Evolutionary conservation across 2,329 filamentous ascomycete genomes (phyloP).

Genomic region (Fusarium sp.): DNA sequence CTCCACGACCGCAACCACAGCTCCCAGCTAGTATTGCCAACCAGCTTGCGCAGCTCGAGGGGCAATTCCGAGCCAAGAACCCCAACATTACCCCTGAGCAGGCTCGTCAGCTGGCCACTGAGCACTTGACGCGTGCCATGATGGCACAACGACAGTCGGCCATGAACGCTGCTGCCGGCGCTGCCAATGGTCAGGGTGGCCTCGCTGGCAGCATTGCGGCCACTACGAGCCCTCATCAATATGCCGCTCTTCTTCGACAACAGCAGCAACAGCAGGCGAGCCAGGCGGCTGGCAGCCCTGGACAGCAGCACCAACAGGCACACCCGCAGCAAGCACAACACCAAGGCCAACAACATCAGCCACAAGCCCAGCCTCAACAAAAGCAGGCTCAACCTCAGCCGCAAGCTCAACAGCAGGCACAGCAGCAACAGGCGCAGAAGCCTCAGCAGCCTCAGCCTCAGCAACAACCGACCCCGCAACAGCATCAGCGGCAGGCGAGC

Average conservation of each 20-base stretch:
- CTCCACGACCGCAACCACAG: constrained; percentile 55
- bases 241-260: constrained; percentile 68
- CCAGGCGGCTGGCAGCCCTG: constrained; percentile 46
- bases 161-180: constrained; percentile 67
- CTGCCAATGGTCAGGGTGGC: constrained; percentile 56
- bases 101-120: constrained; percentile 63
- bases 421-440: constrained; percentile 26
- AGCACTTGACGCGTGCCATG: constrained; percentile 61
- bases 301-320: constrained; percentile 43
- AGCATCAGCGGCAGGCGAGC: constrained; percentile 53
- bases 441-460: constrained; percentile 21
- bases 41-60: constrained; percentile 65
- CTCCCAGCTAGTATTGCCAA: constrained; percentile 60
- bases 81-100: constrained; percentile 63
- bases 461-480: neutral
- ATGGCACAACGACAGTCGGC: constrained; percentile 63
- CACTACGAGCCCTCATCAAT: constrained; percentile 68
- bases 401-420: constrained; percentile 37
- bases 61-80: constrained; percentile 63
- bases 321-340: constrained; percentile 41
- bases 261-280: constrained; percentile 64
- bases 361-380: constrained; percentile 39
- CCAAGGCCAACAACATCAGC: constrained; percentile 35
- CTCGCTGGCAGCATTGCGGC: constrained; percentile 62
- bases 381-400: constrained; percentile 31